These are phyloP conservation scores for Oryza coarctata DNA, from an alignment of 176 grass and related monocot genomes.

Conservation along the genomic window DNA sequence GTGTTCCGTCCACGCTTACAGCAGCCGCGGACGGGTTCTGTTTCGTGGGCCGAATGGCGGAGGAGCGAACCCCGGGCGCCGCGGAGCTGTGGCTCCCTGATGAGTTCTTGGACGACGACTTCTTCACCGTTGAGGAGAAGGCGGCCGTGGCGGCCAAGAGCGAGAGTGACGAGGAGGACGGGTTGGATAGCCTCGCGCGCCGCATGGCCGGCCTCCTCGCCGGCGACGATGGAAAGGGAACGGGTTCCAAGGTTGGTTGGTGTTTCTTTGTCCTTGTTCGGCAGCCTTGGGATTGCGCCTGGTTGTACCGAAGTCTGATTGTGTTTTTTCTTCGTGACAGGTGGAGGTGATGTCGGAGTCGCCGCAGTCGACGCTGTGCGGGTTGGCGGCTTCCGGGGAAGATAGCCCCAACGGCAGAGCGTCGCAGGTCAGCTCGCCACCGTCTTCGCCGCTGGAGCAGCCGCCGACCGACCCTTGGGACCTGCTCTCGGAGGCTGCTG, in stretches of 20 bases:
- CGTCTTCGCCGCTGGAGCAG: conserved; percentile 69
- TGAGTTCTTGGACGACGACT: conserved; percentile 69
- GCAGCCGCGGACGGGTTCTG: background rate
- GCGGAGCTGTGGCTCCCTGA: conserved; percentile 61
- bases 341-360: conserved; percentile 52
- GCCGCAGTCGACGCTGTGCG: conserved; percentile 77
- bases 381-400: conserved; percentile 33
- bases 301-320: background rate
- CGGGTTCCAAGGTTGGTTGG: conserved; percentile 34
- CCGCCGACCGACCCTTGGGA: conserved; percentile 51
- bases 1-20: conserved; percentile 15
- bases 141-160: conserved; percentile 28
- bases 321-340: background rate
- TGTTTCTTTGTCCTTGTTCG: background rate
- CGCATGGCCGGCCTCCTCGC: conserved; percentile 30
- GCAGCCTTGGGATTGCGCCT: background rate
- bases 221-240: background rate
- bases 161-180: conserved; percentile 60
- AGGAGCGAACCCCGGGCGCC: background rate
- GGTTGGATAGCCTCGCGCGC: conserved; percentile 7
- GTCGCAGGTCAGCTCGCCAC: conserved; percentile 77
- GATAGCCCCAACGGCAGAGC: conserved; percentile 67
- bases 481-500: conserved; percentile 69
- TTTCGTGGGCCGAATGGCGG: conserved; percentile 46
- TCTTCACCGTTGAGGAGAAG: conserved; percentile 66